Conservation (phyloP, 179 eudicot genomes). For the Drosera spatulata region DNA sequence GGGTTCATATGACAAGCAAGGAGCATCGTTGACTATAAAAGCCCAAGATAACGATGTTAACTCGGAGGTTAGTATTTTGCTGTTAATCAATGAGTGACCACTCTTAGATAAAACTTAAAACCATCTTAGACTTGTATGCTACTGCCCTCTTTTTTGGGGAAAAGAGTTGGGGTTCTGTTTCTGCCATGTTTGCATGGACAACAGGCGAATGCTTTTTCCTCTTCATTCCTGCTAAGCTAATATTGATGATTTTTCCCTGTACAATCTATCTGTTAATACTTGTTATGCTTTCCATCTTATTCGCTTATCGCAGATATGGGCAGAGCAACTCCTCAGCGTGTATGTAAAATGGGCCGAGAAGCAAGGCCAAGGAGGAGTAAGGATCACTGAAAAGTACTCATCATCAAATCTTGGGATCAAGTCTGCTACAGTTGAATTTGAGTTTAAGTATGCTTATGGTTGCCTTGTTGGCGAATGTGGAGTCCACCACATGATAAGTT, state of each 20-base stretch:
- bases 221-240: too few relatives aligned
- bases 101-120: too few relatives aligned
- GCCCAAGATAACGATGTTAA: conserved; percentile 41
- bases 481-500: conserved; percentile 52
- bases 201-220: too few relatives aligned
- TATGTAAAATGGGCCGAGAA: conserved; percentile 76
- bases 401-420: conserved; percentile 46
- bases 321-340: conserved; percentile 50
- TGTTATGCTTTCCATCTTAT: background rate
- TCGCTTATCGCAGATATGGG: conserved; percentile 54
- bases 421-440: conserved; percentile 65
- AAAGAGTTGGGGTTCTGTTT: background rate
- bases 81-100: too few relatives aligned
- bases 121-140: too few relatives aligned
- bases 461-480: conserved; percentile 78
- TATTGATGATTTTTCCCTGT: too few relatives aligned
- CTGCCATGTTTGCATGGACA: background rate
- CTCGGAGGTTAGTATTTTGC: conserved; percentile 37
- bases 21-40: conserved; percentile 63
- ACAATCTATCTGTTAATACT: too few relatives aligned
- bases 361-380: conserved; percentile 43
- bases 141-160: background rate
- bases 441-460: conserved; percentile 76
- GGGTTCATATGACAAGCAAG: conserved; percentile 69
- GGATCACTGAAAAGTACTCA: conserved; percentile 50